These are phyloP conservation scores for Cryptosporidium bovis DNA, from an alignment of 169 alveolate genomes.

Conservation along the genomic window DNA sequence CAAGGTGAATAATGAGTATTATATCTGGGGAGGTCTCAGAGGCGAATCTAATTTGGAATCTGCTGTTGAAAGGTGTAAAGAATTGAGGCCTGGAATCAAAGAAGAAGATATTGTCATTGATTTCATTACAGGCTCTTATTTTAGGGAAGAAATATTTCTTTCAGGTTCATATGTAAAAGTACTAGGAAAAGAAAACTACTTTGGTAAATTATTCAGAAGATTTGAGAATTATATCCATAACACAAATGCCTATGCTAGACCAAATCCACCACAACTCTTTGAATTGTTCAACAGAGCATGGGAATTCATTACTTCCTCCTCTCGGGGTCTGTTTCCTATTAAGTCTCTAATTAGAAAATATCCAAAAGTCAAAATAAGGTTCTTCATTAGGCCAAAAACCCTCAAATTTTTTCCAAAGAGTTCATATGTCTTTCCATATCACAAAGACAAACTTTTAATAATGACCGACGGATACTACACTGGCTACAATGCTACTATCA, in stretches of 20 bases:
- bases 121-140: slow-evolving; percentile 66
- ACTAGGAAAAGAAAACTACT: slow-evolving; percentile 52
- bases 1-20: slow-evolving; percentile 36
- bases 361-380: slow-evolving; percentile 52
- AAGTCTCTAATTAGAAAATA: slow-evolving; percentile 42
- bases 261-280: slow-evolving; percentile 67
- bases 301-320: slow-evolving; percentile 60
- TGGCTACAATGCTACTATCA: slow-evolving; percentile 48
- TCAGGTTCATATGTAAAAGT: slow-evolving; percentile 56
- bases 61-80: slow-evolving; percentile 66
- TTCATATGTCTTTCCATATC: slow-evolving; percentile 44
- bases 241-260: slow-evolving; percentile 24
- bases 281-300: slow-evolving; percentile 71
- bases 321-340: slow-evolving; percentile 66
- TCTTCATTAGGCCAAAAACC: slow-evolving; percentile 57
- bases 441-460: slow-evolving; percentile 50
- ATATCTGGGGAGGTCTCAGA: slow-evolving; percentile 70
- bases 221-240: slow-evolving; percentile 28
- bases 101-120: slow-evolving; percentile 66
- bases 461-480: slow-evolving; percentile 60
- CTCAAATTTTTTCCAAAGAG: slow-evolving; percentile 72
- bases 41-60: slow-evolving; percentile 66
- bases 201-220: slow-evolving; percentile 48
- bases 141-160: slow-evolving; percentile 49
- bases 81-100: slow-evolving; percentile 37